Evolutionary conservation across 768 basidiomycete genomes (phyloP).

Genomic region (Boletellus sp.): DNA sequence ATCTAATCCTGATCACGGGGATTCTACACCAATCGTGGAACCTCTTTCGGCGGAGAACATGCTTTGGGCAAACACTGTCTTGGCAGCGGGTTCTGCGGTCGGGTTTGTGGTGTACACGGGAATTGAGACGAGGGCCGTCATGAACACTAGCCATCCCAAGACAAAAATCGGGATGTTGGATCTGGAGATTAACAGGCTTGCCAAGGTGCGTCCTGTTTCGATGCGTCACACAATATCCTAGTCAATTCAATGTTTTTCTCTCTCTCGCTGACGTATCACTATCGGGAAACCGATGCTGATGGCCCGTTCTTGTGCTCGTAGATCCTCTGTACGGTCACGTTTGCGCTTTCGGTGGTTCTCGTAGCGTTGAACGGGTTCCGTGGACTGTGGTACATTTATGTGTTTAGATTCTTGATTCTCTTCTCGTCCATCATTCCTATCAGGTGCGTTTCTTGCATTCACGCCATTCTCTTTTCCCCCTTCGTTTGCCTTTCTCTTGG

Average conservation of each 20-base stretch:
- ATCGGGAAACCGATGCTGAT: not conserved
- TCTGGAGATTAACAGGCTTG: conserved; percentile 90
- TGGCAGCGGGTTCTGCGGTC: conserved; percentile 90
- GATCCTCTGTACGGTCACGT: conserved; percentile 94
- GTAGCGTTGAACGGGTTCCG: conserved; percentile 96
- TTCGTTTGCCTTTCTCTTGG: not conserved
- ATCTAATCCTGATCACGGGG: conserved; percentile 30
- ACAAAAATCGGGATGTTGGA: conserved; percentile 93
- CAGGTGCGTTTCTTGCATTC: conserved; percentile 54
- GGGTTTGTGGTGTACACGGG: conserved; percentile 96
- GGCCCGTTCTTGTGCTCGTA: conserved; percentile 26
- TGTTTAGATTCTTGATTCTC: conserved; percentile 93
- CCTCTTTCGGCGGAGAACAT: conserved; percentile 95
- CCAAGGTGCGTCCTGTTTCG: conserved; percentile 60
- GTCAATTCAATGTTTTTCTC: not conserved
- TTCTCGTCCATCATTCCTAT: conserved; percentile 99
- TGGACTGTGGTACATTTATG: conserved; percentile 93
- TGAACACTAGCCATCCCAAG: conserved; percentile 97
- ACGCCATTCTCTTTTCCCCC: not conserved
- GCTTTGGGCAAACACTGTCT: conserved; percentile 95
- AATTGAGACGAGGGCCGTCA: conserved; percentile 90
- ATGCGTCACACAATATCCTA: not conserved
- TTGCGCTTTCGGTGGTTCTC: conserved; percentile 83
- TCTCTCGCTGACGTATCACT: not conserved
- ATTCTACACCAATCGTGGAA: conserved; percentile 49